phyloP scores from a whole-genome alignment of 2,329 filamentous ascomycete species.

The Phialophora expanda region DNA sequence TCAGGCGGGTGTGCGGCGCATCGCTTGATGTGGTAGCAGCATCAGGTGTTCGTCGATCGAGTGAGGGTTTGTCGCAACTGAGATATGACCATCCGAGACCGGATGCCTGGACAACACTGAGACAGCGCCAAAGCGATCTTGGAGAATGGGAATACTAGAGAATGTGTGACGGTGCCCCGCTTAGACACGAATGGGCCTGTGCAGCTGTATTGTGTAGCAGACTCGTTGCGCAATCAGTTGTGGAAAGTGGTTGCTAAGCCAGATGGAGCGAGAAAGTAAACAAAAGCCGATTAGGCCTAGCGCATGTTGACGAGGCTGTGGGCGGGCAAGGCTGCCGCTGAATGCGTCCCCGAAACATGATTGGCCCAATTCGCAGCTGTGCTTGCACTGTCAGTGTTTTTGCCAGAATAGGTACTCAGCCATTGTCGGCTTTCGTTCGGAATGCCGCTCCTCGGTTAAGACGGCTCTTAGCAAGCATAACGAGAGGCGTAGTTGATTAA shows the following conservation, averaged over 20 bases:
- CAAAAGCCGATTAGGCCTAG: conserved; percentile 1
- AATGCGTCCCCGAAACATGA: background rate
- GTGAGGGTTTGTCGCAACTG: background rate
- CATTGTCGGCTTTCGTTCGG: background rate
- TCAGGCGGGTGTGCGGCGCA: conserved; percentile 16
- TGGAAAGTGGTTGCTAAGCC: background rate
- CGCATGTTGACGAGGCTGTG: background rate
- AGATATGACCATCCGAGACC: background rate
- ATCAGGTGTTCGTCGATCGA: background rate
- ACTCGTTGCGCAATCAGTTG: conserved; percentile 4
- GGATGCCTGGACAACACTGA: background rate
- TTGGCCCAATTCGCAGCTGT: background rate
- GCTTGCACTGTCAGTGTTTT: background rate
- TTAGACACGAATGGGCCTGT: background rate
- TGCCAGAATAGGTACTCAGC: background rate
- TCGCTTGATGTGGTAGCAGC: background rate
- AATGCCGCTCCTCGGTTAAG: conserved; percentile 7
- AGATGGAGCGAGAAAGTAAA: conserved; percentile 7
- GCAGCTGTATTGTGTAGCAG: background rate
- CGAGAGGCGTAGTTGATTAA: conserved; percentile 13
- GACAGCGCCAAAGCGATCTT: background rate
- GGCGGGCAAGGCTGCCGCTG: background rate
- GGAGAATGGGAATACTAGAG: background rate
- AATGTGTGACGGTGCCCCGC: background rate
- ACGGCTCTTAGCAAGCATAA: conserved; percentile 21